Conservation (phyloP, 495 filamentous ascomycete species). For the Collariella sp. region DNA sequence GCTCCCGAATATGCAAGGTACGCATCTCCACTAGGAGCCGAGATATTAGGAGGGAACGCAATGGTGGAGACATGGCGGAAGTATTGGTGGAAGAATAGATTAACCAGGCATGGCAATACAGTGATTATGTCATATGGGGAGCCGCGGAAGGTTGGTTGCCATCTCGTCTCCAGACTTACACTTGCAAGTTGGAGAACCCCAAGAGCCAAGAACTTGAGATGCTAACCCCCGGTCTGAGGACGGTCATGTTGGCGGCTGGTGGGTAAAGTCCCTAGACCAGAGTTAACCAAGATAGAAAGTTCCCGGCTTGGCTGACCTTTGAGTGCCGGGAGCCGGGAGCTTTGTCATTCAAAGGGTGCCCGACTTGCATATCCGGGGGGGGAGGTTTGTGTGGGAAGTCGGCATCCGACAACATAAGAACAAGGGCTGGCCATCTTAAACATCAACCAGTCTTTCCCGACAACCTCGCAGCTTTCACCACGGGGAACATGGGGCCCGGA, state of each 20-base stretch:
- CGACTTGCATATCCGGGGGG: not conserved
- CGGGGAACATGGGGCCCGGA: not conserved
- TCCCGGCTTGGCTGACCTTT: slow-evolving; percentile 1
- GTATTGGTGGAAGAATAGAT: slow-evolving; percentile 26
- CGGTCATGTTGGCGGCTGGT: slow-evolving; percentile 9
- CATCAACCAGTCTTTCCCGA: not conserved
- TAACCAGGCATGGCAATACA: slow-evolving; percentile 13
- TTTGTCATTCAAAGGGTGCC: not conserved
- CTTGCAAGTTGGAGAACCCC: slow-evolving; percentile 8
- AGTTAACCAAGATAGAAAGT: not conserved
- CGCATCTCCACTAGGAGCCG: slow-evolving; percentile 1
- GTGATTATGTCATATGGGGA: slow-evolving; percentile 12
- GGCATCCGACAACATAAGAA: not conserved
- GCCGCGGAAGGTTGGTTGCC: slow-evolving; percentile 11
- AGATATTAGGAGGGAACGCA: not conserved
- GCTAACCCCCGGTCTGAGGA: slow-evolving; percentile 7
- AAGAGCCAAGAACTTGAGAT: slow-evolving; percentile 14
- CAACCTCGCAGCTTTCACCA: not conserved
- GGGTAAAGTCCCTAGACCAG: slow-evolving; percentile 17
- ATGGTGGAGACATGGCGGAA: not conserved
- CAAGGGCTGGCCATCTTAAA: not conserved
- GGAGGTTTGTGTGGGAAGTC: not conserved
- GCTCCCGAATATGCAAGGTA: slow-evolving; percentile 24
- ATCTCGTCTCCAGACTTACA: slow-evolving; percentile 7
- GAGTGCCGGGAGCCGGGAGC: slow-evolving; percentile 1